phyloP scores from a whole-genome alignment of 306 rosid genomes.

The Cyamopsis tetragonoloba region DNA sequence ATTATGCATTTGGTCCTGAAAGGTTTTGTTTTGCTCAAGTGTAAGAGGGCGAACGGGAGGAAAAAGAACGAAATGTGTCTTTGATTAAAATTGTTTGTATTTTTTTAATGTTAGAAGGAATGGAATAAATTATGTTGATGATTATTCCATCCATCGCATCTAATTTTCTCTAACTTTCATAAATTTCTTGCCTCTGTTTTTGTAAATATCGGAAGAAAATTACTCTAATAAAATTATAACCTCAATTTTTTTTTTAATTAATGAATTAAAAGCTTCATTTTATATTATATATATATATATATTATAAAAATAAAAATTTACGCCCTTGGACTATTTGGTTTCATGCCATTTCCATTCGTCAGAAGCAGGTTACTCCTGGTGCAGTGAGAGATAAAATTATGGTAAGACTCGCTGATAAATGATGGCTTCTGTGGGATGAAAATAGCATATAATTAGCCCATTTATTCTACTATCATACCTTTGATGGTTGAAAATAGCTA shows the following conservation, averaged over 20 bases:
- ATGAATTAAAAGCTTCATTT: neutral
- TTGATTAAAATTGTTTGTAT: neutral
- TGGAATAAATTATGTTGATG: neutral
- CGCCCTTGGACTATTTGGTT: neutral
- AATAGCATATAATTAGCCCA: neutral
- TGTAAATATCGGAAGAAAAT: neutral
- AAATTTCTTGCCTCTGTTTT: neutral
- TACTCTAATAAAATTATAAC: neutral
- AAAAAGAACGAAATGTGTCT: slow-evolving; percentile 12
- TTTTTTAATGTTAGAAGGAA: neutral
- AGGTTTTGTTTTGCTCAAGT: neutral
- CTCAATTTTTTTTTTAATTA: neutral
- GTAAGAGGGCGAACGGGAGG: neutral
- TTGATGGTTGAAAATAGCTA: no score
- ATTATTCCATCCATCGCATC: neutral
- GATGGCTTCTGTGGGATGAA: neutral
- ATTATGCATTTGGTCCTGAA: slow-evolving; percentile 28
- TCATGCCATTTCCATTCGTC: neutral
- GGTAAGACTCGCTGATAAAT: no score
- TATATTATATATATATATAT: neutral
- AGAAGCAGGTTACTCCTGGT: neutral
- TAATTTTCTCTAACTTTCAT: neutral
- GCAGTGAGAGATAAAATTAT: neutral
- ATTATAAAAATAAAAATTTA: no score
- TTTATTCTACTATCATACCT: no score